Conservation (phyloP, 768 basidiomycete species). For the Kwoniella sp. region DNA sequence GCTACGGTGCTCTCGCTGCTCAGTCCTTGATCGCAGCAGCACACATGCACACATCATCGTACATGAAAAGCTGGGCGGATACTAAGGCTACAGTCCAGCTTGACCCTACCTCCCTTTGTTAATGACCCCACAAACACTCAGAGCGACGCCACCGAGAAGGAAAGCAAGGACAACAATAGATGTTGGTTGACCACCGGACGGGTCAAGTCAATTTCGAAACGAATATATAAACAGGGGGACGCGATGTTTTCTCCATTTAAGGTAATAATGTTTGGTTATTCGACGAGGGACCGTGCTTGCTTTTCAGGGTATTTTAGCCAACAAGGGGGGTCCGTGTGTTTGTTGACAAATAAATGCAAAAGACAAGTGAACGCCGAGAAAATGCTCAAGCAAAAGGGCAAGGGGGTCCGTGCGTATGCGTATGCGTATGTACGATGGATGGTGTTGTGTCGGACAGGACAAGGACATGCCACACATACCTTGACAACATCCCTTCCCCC, state of each 20-base stretch:
- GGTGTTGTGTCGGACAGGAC: neutral
- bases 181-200: neutral
- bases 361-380: neutral
- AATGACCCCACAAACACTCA: too few relatives aligned
- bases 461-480: constrained; percentile 2
- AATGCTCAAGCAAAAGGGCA: neutral
- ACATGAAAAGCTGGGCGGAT: too few relatives aligned
- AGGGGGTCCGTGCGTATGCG: constrained; percentile 5
- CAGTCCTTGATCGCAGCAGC: too few relatives aligned
- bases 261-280: neutral
- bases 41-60: too few relatives aligned
- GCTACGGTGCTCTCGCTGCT: too few relatives aligned
- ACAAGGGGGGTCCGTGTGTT: neutral
- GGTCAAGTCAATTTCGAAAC: neutral
- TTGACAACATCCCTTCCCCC: constrained; percentile 1
- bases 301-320: constrained; percentile 17
- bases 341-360: neutral
- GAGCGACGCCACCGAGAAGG: neutral
- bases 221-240: neutral
- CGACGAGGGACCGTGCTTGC: constrained; percentile 24
- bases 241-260: neutral
- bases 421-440: neutral
- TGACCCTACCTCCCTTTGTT: too few relatives aligned
- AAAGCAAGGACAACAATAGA: neutral
- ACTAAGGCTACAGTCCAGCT: too few relatives aligned